A percentile compares a stretch with the other conserved stretches of the same genome.
phyloP scores from a whole-genome alignment of 1,284 basidiomycete genomes.

The Boletus semigastroideus region DNA sequence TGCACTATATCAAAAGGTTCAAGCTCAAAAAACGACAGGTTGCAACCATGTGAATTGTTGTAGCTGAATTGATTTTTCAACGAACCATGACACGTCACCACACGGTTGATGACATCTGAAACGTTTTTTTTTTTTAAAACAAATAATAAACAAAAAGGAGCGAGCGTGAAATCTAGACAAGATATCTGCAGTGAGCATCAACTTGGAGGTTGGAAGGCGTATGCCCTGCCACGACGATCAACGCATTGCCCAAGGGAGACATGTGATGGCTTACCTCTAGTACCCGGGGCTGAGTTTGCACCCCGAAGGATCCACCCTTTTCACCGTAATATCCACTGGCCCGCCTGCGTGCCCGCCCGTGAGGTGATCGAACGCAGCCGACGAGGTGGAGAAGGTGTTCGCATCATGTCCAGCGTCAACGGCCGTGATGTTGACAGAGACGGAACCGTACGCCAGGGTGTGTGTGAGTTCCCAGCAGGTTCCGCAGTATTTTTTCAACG shows the following conservation, averaged over 20 bases:
- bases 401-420: constrained; percentile 15
- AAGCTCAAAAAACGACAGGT: not conserved
- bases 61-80: not conserved
- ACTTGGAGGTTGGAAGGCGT: not conserved
- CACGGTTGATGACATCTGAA: no score
- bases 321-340: constrained; percentile 10
- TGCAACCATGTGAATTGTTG: not conserved
- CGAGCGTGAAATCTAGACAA: not conserved
- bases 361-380: constrained; percentile 17
- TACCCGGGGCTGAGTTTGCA: constrained; percentile 5
- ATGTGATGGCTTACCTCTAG: not conserved
- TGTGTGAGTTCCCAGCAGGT: constrained; percentile 34
- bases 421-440: constrained; percentile 26
- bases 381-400: constrained; percentile 40
- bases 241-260: no score
- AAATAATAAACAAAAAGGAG: not conserved
- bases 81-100: no score
- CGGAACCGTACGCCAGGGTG: constrained; percentile 10
- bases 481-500: constrained; percentile 18
- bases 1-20: no score
- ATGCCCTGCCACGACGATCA: not conserved
- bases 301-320: not conserved
- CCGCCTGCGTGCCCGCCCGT: constrained; percentile 7
- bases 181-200: not conserved
- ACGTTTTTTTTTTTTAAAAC: no score